Base-by-base conservation (phyloP, 2,329 filamentous ascomycete genomes). In the Dactylonectria macrodidyma region DNA sequence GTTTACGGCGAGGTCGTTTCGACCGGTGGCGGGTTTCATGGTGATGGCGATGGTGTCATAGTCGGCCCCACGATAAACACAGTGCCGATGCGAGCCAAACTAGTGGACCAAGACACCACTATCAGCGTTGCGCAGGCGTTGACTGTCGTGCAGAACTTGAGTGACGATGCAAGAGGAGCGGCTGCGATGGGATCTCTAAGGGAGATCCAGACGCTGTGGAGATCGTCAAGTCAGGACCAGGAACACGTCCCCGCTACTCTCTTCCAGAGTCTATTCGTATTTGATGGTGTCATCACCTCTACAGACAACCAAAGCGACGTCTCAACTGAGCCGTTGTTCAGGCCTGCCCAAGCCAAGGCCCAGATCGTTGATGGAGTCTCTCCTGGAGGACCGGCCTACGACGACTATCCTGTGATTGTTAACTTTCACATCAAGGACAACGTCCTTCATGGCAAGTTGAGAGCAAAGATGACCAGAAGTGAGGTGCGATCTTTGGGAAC, bases 201-300 rank as follows among this genome's bases (percentile, higher is more conserved):
- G 10, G 54, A 48, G 26, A 59, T 75, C 7, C 73, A 76, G 62
- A 66, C 69, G 4, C n/a, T 57, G 16, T 76, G 74, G 74, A 64
- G 73, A 56, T 71, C 67, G 8, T 72, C 73, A 22, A 59, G 68
- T 5, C 30, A 46, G 3, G 65, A 59, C 34, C 46, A 26, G 16
- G 52, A 60, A 2, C 47, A 67, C 24, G 56, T 62, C 11, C 33
- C 69, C 1, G 59, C 65, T 0, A 66, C 65, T 19, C 70, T 76
- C 1, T 75, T 76, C 62, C 70, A 76, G 47, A 76, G 74, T 57
- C 46, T 76, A 44, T 76, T 76, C 52, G 74, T 75, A 4, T 76
- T 73, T 34, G 73, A 76, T 33, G 74, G 71, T 12, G 64, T 68
- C n/a, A 62, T 71, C 1, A 9, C 33, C 16, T n/a, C 47, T 3